phyloP scores from a whole-genome alignment of 1,284 basidiomycete genomes.

The Fomitopsis schrenkii region DNA sequence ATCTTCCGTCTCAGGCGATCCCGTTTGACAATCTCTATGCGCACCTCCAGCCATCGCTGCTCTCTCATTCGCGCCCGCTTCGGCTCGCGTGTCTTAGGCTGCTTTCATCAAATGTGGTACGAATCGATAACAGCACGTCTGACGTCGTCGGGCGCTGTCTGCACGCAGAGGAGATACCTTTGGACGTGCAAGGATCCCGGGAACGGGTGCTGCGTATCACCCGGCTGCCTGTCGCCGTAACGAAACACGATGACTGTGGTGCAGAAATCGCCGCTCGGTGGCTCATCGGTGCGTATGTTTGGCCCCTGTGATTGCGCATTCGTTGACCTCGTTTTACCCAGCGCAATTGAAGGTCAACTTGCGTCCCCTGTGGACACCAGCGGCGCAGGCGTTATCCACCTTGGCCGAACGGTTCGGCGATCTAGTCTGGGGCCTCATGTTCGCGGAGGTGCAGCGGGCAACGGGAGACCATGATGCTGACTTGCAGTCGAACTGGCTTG shows the following conservation, averaged over 20 bases:
- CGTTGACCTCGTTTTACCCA: conserved; percentile 20
- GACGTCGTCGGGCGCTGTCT: conserved; percentile 64
- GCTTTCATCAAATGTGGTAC: conserved; percentile 43
- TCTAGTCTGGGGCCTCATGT: conserved; percentile 69
- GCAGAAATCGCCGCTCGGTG: conserved; percentile 58
- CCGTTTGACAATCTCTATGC: conserved; percentile 45
- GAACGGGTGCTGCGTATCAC: conserved; percentile 78
- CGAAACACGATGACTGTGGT: conserved; percentile 46
- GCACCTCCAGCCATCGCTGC: conserved; percentile 38
- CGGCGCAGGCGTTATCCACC: conserved; percentile 61
- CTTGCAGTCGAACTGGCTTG: conserved; percentile 21
- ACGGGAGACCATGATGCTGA: conserved; percentile 14
- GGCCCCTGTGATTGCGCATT: not conserved
- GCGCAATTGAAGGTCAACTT: conserved; percentile 91
- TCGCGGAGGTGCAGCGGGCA: conserved; percentile 49
- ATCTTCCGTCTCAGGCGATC: conserved; percentile 10
- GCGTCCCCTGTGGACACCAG: conserved; percentile 85
- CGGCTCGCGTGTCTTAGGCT: conserved; percentile 55
- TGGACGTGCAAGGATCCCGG: conserved; percentile 76
- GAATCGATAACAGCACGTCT: conserved; percentile 38
- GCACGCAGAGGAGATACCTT: conserved; percentile 68
- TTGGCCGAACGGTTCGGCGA: conserved; percentile 62
- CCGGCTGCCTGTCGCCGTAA: conserved; percentile 51
- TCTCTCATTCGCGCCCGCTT: conserved; percentile 56
- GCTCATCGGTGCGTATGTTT: conserved; percentile 47